Evolutionary conservation across 192 early-diverging fungal species (phyloP).

Genomic region (Allomyces javanicus): DNA sequence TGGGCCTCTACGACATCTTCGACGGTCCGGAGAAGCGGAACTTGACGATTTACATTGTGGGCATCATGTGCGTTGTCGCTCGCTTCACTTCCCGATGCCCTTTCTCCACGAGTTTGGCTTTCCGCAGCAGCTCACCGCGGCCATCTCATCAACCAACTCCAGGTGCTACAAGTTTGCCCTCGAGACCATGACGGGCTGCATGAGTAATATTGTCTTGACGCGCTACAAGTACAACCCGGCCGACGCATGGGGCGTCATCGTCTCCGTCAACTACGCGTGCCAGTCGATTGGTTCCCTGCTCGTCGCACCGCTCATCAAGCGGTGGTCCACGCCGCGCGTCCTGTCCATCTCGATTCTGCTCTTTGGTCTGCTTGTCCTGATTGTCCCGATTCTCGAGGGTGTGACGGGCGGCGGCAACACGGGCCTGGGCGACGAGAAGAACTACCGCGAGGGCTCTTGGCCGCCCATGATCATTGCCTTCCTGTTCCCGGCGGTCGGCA

Average conservation of each 20-base stretch:
- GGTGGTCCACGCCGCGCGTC: constrained; percentile 17
- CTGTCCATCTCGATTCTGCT: constrained; percentile 18
- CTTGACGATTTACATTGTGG: constrained; percentile 27
- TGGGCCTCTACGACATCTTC: constrained; percentile 1
- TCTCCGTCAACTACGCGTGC: constrained; percentile 24
- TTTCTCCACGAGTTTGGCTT: no score
- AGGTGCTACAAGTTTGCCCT: constrained; percentile 27
- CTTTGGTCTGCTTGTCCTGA: constrained; percentile 20
- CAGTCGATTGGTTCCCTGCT: constrained; percentile 30
- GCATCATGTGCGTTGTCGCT: constrained; percentile 19
- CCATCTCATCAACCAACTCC: no score
- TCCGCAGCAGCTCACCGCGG: no score
- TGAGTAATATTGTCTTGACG: constrained; percentile 5
- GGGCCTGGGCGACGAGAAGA: constrained; percentile 1
- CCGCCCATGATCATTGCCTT: constrained; percentile 14
- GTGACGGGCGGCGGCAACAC: constrained; percentile 22
- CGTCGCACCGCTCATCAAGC: constrained; percentile 25
- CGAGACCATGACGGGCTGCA: constrained; percentile 18
- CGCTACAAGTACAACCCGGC: neutral
- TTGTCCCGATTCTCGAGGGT: constrained; percentile 30
- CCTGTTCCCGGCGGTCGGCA: constrained; percentile 25
- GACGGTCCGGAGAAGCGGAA: constrained; percentile 14
- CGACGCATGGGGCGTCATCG: constrained; percentile 5
- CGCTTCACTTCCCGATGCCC: no score
- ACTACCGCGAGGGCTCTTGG: constrained; percentile 15